A percentile compares a stretch with the other conserved stretches of the same genome.
These are phyloP conservation scores for Adansonia rubrostipa DNA, from an alignment of 441 rosid species.

Conservation along the genomic window DNA sequence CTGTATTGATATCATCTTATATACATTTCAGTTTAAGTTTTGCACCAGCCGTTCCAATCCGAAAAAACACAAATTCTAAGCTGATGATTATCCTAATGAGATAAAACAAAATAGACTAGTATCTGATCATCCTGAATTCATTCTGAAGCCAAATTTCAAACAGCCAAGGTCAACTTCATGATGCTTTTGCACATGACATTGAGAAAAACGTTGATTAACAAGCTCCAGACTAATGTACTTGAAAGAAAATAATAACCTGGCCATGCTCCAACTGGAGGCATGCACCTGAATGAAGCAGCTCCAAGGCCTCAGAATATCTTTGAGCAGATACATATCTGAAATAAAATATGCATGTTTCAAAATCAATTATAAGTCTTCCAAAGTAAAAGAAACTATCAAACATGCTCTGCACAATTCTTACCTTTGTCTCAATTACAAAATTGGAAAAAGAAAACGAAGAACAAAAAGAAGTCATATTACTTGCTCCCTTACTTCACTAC, in stretches of 20 bases:
- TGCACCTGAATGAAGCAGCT: conserved; percentile 80
- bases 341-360: conserved; percentile 18
- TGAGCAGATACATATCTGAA: conserved; percentile 76
- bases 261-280: conserved; percentile 73
- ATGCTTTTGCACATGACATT: conserved; percentile 1
- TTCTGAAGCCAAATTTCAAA: conserved; percentile 11
- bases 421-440: conserved; percentile 1
- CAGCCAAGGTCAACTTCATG: background rate
- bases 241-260: conserved; percentile 59
- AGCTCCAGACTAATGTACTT: background rate
- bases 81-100: background rate
- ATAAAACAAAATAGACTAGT: background rate
- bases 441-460: background rate
- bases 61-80: background rate
- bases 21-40: background rate
- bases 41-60: background rate
- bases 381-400: background rate
- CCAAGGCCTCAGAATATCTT: conserved; percentile 83
- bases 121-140: background rate
- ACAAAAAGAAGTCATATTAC: background rate
- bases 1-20: background rate
- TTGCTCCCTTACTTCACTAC: background rate
- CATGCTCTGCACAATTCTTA: background rate
- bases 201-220: background rate
- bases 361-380: conserved; percentile 3